These are phyloP conservation scores for Penicillium sp. DNA, from an alignment of 2,329 filamentous ascomycete species.

Conservation along the genomic window DNA sequence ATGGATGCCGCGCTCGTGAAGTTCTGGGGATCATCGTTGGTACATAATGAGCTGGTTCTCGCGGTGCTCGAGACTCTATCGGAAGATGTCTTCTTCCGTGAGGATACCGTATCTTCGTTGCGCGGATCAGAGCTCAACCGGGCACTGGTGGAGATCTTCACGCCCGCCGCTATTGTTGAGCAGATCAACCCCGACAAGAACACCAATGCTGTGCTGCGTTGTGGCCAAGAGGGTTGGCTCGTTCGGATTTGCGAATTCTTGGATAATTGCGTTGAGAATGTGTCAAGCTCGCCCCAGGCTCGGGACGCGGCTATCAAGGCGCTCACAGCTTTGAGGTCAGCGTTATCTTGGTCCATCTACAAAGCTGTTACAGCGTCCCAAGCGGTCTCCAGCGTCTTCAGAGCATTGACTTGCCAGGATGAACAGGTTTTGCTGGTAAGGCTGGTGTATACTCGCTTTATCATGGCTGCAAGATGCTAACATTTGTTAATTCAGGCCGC, in stretches of 20 bases:
- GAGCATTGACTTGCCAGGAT: constrained; percentile 67
- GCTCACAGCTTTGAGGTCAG: constrained; percentile 72
- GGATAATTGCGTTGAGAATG: constrained; percentile 66
- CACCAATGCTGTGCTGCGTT: constrained; percentile 66
- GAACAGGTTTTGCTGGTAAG: constrained; percentile 72
- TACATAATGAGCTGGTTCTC: constrained; percentile 82
- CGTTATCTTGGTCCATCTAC: constrained; percentile 84
- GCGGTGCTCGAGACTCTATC: constrained; percentile 87
- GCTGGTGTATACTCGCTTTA: background rate
- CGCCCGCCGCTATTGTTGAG: constrained; percentile 69
- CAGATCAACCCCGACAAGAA: constrained; percentile 75
- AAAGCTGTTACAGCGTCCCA: constrained; percentile 72
- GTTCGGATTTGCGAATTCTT: constrained; percentile 72
- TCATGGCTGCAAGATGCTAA: constrained; percentile 14
- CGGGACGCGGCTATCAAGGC: constrained; percentile 71
- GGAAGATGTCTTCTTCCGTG: constrained; percentile 88
- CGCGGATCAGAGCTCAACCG: constrained; percentile 82
- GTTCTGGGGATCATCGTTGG: constrained; percentile 66
- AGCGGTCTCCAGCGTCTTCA: constrained; percentile 68
- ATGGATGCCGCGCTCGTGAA: constrained; percentile 84
- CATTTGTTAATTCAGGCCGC: constrained; percentile 57
- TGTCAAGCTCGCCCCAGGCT: constrained; percentile 65
- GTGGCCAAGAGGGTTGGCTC: constrained; percentile 83
- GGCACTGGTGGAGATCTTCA: constrained; percentile 91
- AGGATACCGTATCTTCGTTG: constrained; percentile 80